A percentile compares a stretch with the other conserved stretches of the same genome.
phyloP scores from a whole-genome alignment of 257 asterid species.

The Nicotiana benthamiana region DNA sequence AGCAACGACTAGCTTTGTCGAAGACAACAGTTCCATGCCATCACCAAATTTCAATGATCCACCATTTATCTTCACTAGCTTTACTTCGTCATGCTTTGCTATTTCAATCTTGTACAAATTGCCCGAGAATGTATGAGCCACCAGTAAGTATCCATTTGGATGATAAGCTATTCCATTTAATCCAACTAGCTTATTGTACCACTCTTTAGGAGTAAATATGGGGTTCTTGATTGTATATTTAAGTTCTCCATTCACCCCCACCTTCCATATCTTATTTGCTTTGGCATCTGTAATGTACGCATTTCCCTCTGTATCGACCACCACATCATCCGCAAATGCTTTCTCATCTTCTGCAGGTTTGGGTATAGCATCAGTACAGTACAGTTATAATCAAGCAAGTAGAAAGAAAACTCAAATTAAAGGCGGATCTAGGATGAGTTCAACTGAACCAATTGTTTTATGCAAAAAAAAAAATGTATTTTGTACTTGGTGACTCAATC shows the following conservation, averaged over 20 bases:
- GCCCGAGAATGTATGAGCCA: slow-evolving; percentile 63
- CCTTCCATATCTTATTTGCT: slow-evolving; percentile 71
- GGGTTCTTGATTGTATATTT: slow-evolving; percentile 47
- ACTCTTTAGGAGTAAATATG: slow-evolving; percentile 47
- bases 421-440: not conserved
- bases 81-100: slow-evolving; percentile 35
- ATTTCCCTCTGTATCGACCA: slow-evolving; percentile 68
- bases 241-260: slow-evolving; percentile 47
- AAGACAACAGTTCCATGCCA: slow-evolving; percentile 66
- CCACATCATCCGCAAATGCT: slow-evolving; percentile 72
- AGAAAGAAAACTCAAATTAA: not conserved
- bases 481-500: no score
- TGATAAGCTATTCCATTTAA: slow-evolving; percentile 81
- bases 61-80: slow-evolving; percentile 34
- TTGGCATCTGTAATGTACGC: slow-evolving; percentile 65
- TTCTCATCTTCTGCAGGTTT: slow-evolving; percentile 46
- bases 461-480: no score
- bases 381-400: not conserved
- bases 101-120: slow-evolving; percentile 55
- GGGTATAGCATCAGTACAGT: not conserved
- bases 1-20: slow-evolving; percentile 66
- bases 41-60: slow-evolving; percentile 64
- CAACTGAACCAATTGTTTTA: not conserved
- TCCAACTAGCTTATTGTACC: slow-evolving; percentile 53
- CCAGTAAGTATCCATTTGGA: slow-evolving; percentile 80